Evolutionary conservation across 2,329 filamentous ascomycete genomes (phyloP), one percentile per base, ranked within the genome.

Genomic region (Chaetomiaceae sp.): DNA sequence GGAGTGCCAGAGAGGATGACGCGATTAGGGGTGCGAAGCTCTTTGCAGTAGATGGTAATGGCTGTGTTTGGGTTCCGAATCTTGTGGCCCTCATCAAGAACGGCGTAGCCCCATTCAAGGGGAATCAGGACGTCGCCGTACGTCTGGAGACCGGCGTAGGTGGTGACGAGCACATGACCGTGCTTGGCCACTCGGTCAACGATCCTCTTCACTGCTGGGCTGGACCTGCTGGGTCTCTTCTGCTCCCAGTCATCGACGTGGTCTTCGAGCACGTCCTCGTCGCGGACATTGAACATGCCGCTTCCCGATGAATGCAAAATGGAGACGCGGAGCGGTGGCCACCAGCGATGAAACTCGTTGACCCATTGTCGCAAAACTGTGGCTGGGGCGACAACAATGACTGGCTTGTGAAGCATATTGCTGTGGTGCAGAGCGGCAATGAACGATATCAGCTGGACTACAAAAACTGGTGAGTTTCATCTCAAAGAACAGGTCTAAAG

Each of bases 341-440:
- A 99, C 95, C 95, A 99, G 11, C 86, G 84, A 70, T 99, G 95
- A 62, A 99, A 97, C 66, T 99, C 94, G 59, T 95, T 95, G 11
- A 96, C 94, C 94, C 94, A 99, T 67, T 99, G 94, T 56, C 90
- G 87, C 73, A 99, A 85, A 21, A 99, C 87, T 0, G 94, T 99
- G 3, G 92, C 92, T 2, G 94, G 94, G 46, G 90, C 91, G 4
- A 99, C 90, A 7, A 99, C 81, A 55, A 99, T 89, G 38, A 95
- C 84, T 0, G 94, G 94, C 55, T 89, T 89, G 20, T 80, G 81
- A 20, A 97, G 79, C 64, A 85, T 88, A 61, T 86, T 88, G 70
- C 90, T 97, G 69, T 96, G 91, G 67, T 99, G 94, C 8, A 99
- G 73, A 2, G 90, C 89, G 2, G 94, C 91, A 44, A 99, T 76